phyloP scores from a whole-genome alignment of 1,284 basidiomycete genomes.

The Rhodotorula sp. region DNA sequence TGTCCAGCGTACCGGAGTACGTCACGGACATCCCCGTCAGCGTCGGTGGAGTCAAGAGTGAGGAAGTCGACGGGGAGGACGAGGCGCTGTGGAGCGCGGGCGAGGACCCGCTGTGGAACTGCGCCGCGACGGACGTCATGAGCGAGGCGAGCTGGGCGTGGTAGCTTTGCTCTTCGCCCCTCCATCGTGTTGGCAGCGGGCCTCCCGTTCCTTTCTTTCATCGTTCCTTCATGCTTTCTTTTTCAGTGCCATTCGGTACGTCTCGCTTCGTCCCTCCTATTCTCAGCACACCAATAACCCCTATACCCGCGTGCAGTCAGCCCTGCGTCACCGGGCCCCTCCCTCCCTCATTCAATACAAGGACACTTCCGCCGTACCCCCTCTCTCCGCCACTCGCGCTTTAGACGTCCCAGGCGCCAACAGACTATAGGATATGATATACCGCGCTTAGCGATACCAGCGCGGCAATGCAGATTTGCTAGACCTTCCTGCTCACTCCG shows the following conservation, averaged over 20 bases:
- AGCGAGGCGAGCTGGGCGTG: constrained; percentile 26
- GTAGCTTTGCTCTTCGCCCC: not conserved
- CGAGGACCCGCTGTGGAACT: constrained; percentile 11
- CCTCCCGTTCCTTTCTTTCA: not conserved
- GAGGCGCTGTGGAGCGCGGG: constrained; percentile 17
- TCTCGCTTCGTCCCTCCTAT: too few relatives aligned
- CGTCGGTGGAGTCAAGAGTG: not conserved
- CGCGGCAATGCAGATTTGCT: not conserved
- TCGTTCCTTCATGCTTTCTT: too few relatives aligned
- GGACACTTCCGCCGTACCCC: too few relatives aligned
- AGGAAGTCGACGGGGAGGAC: constrained; percentile 1
- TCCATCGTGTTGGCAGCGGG: not conserved
- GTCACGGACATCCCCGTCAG: not conserved
- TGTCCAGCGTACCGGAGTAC: not conserved
- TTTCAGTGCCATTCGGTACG: too few relatives aligned
- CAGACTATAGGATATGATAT: too few relatives aligned
- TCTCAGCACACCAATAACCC: not conserved
- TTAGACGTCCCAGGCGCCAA: not conserved
- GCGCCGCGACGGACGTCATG: constrained; percentile 11
- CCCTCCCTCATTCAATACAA: too few relatives aligned
- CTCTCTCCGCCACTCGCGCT: too few relatives aligned
- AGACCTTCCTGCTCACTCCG: too few relatives aligned
- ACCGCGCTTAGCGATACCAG: not conserved
- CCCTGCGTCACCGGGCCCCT: not conserved
- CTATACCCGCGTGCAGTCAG: too few relatives aligned